Base-by-base conservation (phyloP, 2,329 filamentous ascomycete genomes). In the Ascochyta viciae-villosae region DNA sequence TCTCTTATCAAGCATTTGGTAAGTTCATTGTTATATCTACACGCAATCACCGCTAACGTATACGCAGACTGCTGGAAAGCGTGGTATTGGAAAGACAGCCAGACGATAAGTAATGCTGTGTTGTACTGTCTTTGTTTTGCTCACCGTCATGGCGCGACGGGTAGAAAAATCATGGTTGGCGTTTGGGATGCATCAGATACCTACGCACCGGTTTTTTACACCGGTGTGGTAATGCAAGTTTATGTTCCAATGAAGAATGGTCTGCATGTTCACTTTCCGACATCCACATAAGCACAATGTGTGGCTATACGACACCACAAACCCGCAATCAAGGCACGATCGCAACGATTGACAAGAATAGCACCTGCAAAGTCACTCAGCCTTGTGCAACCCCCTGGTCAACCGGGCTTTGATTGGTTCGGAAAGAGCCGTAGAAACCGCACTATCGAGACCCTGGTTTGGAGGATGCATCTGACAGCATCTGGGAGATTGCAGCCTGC, bases 1-100 rank as follows among this genome's bases (percentile, higher is more conserved):
- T 85, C 90, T 49, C 80, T 96, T 78, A 86, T 88, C 61, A 99
- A 96, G 82, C 95, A 98, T 81, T 83, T 99, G 85, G 89, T 96
- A 84, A 77, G 88, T 85, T 66, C 61, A 27, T n/a, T 16, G 45
- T 8, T 13, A 12, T 23, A 22, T 44, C 3, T 50, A 12, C 50
- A 50, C n/a, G 15, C 10, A 6, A 26, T 23, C 26, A 22, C 12
- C 35, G 45, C 67, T 72, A 64, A 72, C 51, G 9, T 29, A 7
- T 12, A 24, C 27, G 47, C 61, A 93, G 90, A 87, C 91, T 75
- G 84, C 90, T 58, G 95, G 95, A 71, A 99, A 98, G 85, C 89
- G 95, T 76, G 89, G 91, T 62, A 93, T 96, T 74, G 94, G 95
- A 78, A 96, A 95, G 84, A 94, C 91, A 55, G 81, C 85, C 70